Evolutionary conservation across 345 rosid genomes (phyloP).

Genomic region (Psidium friedrichsthalianum): DNA sequence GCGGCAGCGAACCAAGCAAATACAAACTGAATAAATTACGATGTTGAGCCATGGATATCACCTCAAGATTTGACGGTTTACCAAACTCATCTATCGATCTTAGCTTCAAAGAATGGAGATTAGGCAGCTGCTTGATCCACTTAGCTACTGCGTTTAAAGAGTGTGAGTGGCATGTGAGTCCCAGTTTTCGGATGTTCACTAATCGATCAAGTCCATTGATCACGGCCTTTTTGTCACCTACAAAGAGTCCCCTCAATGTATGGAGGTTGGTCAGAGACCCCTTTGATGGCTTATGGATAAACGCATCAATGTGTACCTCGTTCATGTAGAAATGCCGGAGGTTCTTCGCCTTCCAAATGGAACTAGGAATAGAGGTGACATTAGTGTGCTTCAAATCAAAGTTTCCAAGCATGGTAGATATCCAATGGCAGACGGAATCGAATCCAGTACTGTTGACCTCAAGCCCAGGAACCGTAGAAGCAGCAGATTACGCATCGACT

Average conservation of each 20-base stretch:
- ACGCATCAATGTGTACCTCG: slow-evolving; percentile 3
- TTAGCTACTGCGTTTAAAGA: neutral
- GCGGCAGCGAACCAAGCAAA: slow-evolving; percentile 12
- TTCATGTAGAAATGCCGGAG: slow-evolving; percentile 18
- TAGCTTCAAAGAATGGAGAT: slow-evolving; percentile 17
- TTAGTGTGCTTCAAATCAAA: slow-evolving; percentile 26
- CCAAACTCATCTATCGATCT: slow-evolving; percentile 15
- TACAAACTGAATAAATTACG: slow-evolving; percentile 6
- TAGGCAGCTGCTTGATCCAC: neutral
- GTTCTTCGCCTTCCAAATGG: slow-evolving; percentile 11
- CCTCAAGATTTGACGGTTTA: slow-evolving; percentile 9
- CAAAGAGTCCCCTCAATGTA: slow-evolving; percentile 17
- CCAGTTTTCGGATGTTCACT: slow-evolving; percentile 10
- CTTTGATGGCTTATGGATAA: neutral
- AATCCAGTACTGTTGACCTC: slow-evolving; percentile 19
- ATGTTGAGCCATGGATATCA: neutral
- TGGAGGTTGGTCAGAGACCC: slow-evolving; percentile 2
- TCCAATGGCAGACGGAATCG: slow-evolving; percentile 11
- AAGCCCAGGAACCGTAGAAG: slow-evolving; percentile 16
- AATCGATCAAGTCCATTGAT: neutral
- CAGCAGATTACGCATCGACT: slow-evolving; percentile 5
- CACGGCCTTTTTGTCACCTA: slow-evolving; percentile 2
- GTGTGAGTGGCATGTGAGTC: slow-evolving; percentile 14
- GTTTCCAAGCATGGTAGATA: slow-evolving; percentile 16
- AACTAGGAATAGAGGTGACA: slow-evolving; percentile 12